A percentile compares a stretch with the other conserved stretches of the same genome.
These are phyloP conservation scores for Colletotrichum phormii DNA, from an alignment of 2,329 filamentous ascomycete species.

Conservation along the genomic window DNA sequence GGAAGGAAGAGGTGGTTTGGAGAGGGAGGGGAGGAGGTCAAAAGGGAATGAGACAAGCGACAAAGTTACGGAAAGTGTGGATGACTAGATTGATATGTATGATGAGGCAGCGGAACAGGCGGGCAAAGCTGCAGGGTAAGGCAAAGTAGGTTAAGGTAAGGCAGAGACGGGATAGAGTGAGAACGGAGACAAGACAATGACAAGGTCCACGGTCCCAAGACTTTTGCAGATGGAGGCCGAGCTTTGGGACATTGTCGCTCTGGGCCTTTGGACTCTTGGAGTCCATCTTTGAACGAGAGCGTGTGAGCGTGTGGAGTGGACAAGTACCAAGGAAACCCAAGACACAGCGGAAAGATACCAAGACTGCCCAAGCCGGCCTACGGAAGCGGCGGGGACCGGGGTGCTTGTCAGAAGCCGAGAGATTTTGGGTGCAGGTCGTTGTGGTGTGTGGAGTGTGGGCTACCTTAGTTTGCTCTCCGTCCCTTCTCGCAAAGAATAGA, in stretches of 20 bases:
- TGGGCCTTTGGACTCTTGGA: constrained; percentile 2
- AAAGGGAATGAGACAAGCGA: constrained; percentile 27
- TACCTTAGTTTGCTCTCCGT: background rate
- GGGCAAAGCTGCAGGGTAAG: constrained; percentile 19
- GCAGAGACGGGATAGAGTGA: constrained; percentile 26
- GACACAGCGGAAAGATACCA: constrained; percentile 25
- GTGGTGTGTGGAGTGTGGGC: background rate
- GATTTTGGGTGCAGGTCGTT: constrained; percentile 6
- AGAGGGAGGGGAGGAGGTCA: constrained; percentile 28
- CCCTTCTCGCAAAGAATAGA: background rate
- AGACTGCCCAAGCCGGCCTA: constrained; percentile 33
- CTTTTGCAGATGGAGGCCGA: constrained; percentile 6
- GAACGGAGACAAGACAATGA: constrained; percentile 14
- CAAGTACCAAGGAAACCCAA: constrained; percentile 26
- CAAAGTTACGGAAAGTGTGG: constrained; percentile 29
- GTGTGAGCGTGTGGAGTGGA: background rate
- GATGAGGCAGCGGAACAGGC: constrained; percentile 29
- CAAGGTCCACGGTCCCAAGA: constrained; percentile 26
- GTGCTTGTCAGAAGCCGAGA: constrained; percentile 37
- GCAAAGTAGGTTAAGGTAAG: constrained; percentile 36
- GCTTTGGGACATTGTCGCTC: background rate
- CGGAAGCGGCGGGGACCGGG: constrained; percentile 37
- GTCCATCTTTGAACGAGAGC: background rate
- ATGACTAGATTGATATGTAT: constrained; percentile 37
- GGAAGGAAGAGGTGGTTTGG: background rate